Evolutionary conservation across 2,329 filamentous ascomycete genomes (phyloP).

Genomic region (Xylariaceae sp.): DNA sequence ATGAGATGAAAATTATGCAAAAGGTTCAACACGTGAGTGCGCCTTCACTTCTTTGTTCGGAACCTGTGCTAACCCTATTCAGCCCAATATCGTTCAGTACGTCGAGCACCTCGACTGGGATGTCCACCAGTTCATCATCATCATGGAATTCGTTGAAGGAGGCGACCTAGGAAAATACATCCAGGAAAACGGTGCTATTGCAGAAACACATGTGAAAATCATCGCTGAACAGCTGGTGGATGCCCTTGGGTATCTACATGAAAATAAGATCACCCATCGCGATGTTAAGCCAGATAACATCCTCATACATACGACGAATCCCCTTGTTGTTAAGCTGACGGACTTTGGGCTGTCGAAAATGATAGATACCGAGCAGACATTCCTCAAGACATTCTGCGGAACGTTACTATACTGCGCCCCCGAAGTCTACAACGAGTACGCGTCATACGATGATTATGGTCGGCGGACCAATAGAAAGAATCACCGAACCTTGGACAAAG

Average conservation of each 20-base stretch:
- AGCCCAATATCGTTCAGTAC: constrained; percentile 87
- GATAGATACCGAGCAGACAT: constrained; percentile 82
- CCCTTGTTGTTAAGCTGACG: constrained; percentile 81
- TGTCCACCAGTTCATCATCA: constrained; percentile 82
- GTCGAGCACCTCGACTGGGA: constrained; percentile 82
- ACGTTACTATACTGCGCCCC: constrained; percentile 94
- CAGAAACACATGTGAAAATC: constrained; percentile 61
- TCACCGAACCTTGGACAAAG: constrained; percentile 46
- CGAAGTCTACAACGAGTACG: constrained; percentile 79
- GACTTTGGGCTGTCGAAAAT: constrained; percentile 97
- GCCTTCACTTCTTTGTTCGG: not conserved
- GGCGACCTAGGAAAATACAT: constrained; percentile 80
- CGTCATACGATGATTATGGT: constrained; percentile 64
- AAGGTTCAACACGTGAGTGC: constrained; percentile 68
- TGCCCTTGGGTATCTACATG: constrained; percentile 81
- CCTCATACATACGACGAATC: constrained; percentile 65
- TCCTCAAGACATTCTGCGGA: constrained; percentile 92
- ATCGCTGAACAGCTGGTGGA: constrained; percentile 73
- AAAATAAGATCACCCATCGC: constrained; percentile 87
- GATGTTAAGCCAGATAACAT: constrained; percentile 99
- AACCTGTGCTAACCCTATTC: constrained; percentile 17
- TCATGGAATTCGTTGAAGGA: constrained; percentile 85
- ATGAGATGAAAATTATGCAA: constrained; percentile 96
- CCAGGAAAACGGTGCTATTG: constrained; percentile 52
- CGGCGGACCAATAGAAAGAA: constrained; percentile 58